These are phyloP conservation scores for Pholiota molesta DNA, from an alignment of 768 basidiomycete species.

Conservation along the genomic window DNA sequence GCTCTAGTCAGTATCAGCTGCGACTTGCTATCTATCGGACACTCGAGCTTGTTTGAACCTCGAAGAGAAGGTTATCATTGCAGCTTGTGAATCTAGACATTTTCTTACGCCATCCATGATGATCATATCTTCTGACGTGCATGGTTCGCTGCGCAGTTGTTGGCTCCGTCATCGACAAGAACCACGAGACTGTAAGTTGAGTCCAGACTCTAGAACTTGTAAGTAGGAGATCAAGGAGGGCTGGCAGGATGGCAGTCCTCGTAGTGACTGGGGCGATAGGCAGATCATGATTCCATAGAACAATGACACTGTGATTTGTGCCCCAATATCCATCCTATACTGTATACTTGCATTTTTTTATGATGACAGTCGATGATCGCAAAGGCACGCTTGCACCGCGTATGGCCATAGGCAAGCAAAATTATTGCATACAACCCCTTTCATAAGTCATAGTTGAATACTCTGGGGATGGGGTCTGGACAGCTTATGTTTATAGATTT, in stretches of 20 bases:
- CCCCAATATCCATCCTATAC: no score
- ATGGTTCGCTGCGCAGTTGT: background rate
- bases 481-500: background rate
- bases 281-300: background rate
- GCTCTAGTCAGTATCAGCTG: no score
- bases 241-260: background rate
- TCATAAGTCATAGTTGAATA: background rate
- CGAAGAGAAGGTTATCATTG: background rate
- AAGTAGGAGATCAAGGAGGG: background rate
- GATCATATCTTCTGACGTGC: background rate
- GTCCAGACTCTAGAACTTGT: background rate
- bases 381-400: background rate
- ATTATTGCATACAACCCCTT: background rate
- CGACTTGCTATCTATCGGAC: no score
- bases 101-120: background rate
- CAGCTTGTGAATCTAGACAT: background rate
- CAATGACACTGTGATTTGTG: background rate
- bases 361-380: background rate
- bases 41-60: background rate
- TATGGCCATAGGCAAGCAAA: constrained; percentile 2
- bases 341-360: background rate
- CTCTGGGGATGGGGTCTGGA: background rate
- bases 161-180: constrained; percentile 1
- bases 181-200: background rate
- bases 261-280: background rate